Percentiles rank a stretch among this genome's conserved stretches.
Conservation (phyloP, 2,329 filamentous ascomycete species). For the Aschersonia sp. region DNA sequence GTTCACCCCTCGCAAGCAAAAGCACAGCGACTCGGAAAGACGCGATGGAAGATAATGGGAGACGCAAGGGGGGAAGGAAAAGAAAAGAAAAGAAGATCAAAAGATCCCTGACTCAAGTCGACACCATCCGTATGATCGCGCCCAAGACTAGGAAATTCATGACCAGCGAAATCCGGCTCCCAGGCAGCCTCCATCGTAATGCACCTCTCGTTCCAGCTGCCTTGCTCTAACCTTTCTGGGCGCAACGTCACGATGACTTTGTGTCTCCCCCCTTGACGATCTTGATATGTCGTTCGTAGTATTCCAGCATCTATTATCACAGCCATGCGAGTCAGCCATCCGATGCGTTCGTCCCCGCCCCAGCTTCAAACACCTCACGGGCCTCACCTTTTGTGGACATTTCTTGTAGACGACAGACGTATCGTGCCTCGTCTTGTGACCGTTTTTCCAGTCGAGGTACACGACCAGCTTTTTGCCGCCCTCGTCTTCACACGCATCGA, state of each 20-base stretch:
- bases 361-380: background rate
- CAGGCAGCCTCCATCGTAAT: no score
- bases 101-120: no score
- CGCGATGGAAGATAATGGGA: no score
- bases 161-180: no score
- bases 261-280: slow-evolving; percentile 29
- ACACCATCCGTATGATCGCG: no score
- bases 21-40: no score
- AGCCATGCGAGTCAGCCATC: background rate
- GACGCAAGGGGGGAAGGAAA: no score
- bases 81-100: no score
- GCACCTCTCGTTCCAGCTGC: background rate
- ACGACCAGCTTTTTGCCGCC: slow-evolving; percentile 42
- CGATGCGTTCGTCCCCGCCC: no score
- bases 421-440: slow-evolving; percentile 58
- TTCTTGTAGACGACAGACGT: slow-evolving; percentile 55
- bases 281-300: slow-evolving; percentile 43
- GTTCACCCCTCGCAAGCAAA: no score
- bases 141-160: no score
- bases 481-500: slow-evolving; percentile 60
- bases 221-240: background rate
- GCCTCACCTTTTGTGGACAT: slow-evolving; percentile 58
- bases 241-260: slow-evolving; percentile 4
- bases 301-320: slow-evolving; percentile 38
- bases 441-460: slow-evolving; percentile 60